phyloP scores from a whole-genome alignment of 1,284 basidiomycete genomes.

The Puccinia polysora region DNA sequence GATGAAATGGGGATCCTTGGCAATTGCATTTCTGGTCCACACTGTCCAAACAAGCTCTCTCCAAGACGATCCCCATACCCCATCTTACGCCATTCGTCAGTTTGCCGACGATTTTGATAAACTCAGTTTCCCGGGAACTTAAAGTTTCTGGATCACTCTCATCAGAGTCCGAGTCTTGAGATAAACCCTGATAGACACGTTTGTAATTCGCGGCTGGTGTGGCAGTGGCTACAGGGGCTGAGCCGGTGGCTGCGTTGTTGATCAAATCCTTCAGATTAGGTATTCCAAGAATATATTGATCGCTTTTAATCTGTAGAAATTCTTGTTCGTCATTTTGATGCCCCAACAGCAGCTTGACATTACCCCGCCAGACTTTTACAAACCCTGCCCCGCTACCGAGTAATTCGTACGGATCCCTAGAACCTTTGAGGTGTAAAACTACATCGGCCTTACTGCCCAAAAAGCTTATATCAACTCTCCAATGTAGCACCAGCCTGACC shows the following conservation, averaged over 20 bases:
- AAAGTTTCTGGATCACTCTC: slow-evolving; percentile 35
- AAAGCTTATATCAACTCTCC: slow-evolving; percentile 71
- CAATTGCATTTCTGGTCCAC: slow-evolving; percentile 58
- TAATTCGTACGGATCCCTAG: slow-evolving; percentile 74
- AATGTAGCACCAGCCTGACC: slow-evolving; percentile 78
- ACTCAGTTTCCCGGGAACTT: slow-evolving; percentile 44
- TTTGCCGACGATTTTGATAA: slow-evolving; percentile 67
- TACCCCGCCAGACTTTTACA: slow-evolving; percentile 76
- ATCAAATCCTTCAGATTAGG: slow-evolving; percentile 59
- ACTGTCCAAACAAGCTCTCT: slow-evolving; percentile 73
- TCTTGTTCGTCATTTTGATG: slow-evolving; percentile 71
- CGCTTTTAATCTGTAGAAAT: slow-evolving; percentile 75
- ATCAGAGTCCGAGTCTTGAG: slow-evolving; percentile 28
- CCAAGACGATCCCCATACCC: slow-evolving; percentile 77
- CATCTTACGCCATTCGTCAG: slow-evolving; percentile 84
- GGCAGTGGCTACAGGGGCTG: slow-evolving; percentile 37
- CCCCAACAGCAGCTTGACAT: slow-evolving; percentile 69
- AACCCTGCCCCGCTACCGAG: slow-evolving; percentile 79
- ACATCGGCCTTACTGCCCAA: slow-evolving; percentile 55
- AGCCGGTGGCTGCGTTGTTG: slow-evolving; percentile 57
- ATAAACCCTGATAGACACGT: slow-evolving; percentile 30
- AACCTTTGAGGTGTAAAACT: slow-evolving; percentile 57
- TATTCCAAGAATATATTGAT: slow-evolving; percentile 73
- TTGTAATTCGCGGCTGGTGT: slow-evolving; percentile 39
- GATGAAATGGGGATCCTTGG: slow-evolving; percentile 64